Percentiles rank a stretch among this genome's conserved stretches.
phyloP scores from a whole-genome alignment of 441 rosid genomes.

The Brassica hybrid region DNA sequence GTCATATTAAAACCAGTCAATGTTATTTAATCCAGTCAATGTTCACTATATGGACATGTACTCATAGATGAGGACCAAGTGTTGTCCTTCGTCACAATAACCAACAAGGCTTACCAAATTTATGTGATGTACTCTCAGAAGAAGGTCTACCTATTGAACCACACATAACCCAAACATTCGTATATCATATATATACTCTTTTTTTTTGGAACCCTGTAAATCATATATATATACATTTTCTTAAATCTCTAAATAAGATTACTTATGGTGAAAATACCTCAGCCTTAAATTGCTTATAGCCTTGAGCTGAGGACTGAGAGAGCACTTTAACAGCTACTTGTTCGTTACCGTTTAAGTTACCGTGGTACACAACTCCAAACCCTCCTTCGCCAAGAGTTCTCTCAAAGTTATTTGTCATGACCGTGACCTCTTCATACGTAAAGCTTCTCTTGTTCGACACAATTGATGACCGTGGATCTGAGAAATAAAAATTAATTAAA shows the following conservation, averaged over 20 bases:
- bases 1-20: too few species aligned
- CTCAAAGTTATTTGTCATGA: not conserved
- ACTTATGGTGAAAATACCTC: not conserved
- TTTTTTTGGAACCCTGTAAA: too few species aligned
- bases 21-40: too few species aligned
- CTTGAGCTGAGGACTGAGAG: conserved; percentile 1
- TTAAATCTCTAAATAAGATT: too few species aligned
- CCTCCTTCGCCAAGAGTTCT: not conserved
- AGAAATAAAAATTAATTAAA: not conserved
- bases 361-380: not conserved
- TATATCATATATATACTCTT: too few species aligned
- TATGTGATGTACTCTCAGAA: not conserved
- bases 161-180: not conserved
- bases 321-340: not conserved
- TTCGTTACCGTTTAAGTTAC: not conserved
- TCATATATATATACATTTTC: too few species aligned
- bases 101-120: conserved; percentile 1
- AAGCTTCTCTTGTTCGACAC: not conserved
- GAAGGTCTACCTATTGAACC: not conserved
- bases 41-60: too few species aligned
- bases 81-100: not conserved
- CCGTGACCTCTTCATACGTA: not conserved
- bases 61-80: not conserved
- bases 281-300: not conserved
- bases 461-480: not conserved